Conservation (phyloP, 2,329 filamentous ascomycete genomes). For the Coniochaeta sp. region DNA sequence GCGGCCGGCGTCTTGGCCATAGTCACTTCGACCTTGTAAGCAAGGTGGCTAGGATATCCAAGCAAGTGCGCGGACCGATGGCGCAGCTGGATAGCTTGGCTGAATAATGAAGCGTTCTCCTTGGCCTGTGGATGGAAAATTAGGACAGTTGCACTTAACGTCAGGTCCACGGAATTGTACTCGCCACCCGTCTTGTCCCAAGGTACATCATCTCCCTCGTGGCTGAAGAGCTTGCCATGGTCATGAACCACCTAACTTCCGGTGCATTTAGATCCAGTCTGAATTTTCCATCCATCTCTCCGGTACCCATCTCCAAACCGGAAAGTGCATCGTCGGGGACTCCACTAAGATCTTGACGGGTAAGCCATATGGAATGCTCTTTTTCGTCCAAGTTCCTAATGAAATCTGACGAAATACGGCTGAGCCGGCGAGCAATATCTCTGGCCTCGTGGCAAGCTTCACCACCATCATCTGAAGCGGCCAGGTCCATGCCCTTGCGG, state of each 20-base stretch:
- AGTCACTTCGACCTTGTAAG: neutral
- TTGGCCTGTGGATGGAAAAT: neutral
- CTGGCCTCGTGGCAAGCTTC: neutral
- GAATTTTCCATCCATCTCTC: conserved; percentile 63
- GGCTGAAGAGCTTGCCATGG: conserved; percentile 65
- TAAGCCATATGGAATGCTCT: conserved; percentile 72
- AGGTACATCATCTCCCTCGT: conserved; percentile 64
- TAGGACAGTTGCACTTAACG: conserved; percentile 24
- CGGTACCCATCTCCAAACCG: conserved; percentile 62
- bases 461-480: conserved; percentile 40
- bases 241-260: conserved; percentile 69
- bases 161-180: conserved; percentile 46
- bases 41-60: neutral
- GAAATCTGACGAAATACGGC: conserved; percentile 72
- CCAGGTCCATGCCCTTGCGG: conserved; percentile 65
- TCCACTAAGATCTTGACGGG: conserved; percentile 63
- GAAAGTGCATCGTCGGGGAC: conserved; percentile 66
- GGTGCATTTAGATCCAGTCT: conserved; percentile 78
- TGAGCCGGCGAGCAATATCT: conserved; percentile 27
- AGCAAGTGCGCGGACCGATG: neutral
- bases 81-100: neutral
- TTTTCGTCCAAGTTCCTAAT: conserved; percentile 80
- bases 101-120: neutral
- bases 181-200: conserved; percentile 55
- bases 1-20: neutral